Conservation (phyloP, 2,329 filamentous ascomycete genomes). For the Pseudogymnoascus sp. region DNA sequence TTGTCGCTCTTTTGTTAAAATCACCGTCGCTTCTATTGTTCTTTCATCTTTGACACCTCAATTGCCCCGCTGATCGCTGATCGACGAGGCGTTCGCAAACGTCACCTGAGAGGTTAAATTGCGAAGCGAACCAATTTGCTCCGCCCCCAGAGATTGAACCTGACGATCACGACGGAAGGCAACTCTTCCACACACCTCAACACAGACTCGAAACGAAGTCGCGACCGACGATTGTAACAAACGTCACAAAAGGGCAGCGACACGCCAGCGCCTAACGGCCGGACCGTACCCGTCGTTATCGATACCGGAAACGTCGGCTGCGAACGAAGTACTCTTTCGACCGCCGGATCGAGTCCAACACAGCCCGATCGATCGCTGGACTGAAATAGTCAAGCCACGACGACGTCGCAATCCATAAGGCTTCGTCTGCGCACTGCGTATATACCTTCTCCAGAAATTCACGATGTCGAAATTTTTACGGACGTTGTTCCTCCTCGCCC, state of each 20-base stretch:
- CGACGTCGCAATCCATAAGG: neutral
- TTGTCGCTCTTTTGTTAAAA: neutral
- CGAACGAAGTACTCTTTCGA: neutral
- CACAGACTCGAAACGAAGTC: neutral
- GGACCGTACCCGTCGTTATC: conserved; percentile 2
- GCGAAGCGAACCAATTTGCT: neutral
- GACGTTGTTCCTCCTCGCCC: conserved; percentile 6
- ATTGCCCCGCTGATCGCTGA: conserved; percentile 4
- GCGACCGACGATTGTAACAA: neutral
- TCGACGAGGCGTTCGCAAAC: neutral
- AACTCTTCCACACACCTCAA: neutral
- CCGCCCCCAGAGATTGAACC: conserved; percentile 7
- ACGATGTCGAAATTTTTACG: neutral
- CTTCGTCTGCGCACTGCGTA: neutral
- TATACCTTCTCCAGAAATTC: neutral
- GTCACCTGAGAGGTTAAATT: conserved; percentile 8
- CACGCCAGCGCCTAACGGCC: conserved; percentile 7
- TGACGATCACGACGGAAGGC: neutral
- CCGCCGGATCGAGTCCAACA: conserved; percentile 6
- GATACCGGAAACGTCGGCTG: conserved; percentile 8
- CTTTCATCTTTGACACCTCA: neutral
- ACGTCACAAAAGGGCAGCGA: neutral
- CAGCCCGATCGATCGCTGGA: neutral
- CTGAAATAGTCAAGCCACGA: neutral
- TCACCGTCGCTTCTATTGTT: neutral